phyloP scores from a whole-genome alignment of 768 basidiomycete genomes.

The Hortiboletus flavorubellus region DNA sequence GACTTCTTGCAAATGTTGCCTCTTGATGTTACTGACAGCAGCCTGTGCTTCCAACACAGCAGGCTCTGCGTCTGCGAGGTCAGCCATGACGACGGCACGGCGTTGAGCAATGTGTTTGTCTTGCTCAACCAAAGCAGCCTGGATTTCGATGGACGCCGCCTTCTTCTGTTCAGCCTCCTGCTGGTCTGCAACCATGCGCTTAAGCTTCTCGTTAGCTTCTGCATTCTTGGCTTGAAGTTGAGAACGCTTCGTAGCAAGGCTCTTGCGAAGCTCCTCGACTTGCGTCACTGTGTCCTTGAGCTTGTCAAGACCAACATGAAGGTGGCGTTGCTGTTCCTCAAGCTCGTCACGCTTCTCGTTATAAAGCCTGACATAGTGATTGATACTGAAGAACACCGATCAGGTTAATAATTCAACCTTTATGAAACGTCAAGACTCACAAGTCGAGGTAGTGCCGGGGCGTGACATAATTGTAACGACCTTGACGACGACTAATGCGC shows the following conservation, averaged over 20 bases:
- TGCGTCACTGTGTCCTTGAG: constrained; percentile 93
- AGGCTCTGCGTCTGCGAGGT: constrained; percentile 96
- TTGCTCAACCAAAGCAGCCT: constrained; percentile 89
- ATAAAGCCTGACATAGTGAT: constrained; percentile 93
- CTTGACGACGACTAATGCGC: constrained; percentile 85
- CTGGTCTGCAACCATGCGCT: constrained; percentile 97
- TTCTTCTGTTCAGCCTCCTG: constrained; percentile 99
- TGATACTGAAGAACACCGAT: constrained; percentile 58
- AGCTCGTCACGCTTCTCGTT: constrained; percentile 96
- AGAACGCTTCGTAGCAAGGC: constrained; percentile 88
- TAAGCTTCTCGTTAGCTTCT: constrained; percentile 95
- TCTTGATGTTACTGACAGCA: constrained; percentile 97
- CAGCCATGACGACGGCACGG: constrained; percentile 84
- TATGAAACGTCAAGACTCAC: constrained; percentile 50
- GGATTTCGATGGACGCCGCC: constrained; percentile 91
- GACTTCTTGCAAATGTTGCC: constrained; percentile 94
- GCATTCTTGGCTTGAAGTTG: constrained; percentile 92
- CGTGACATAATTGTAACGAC: constrained; percentile 95
- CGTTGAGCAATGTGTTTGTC: constrained; percentile 88
- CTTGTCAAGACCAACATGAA: constrained; percentile 97
- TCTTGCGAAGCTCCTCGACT: constrained; percentile 94
- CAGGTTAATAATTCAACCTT: not conserved
- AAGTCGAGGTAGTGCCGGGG: constrained; percentile 98
- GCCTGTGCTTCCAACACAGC: constrained; percentile 93
- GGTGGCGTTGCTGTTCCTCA: constrained; percentile 97